Evolutionary conservation across 2,329 filamentous ascomycete species (phyloP), one percentile per base, ranked within the genome.

Genomic region (Aspergillus floridensis): DNA sequence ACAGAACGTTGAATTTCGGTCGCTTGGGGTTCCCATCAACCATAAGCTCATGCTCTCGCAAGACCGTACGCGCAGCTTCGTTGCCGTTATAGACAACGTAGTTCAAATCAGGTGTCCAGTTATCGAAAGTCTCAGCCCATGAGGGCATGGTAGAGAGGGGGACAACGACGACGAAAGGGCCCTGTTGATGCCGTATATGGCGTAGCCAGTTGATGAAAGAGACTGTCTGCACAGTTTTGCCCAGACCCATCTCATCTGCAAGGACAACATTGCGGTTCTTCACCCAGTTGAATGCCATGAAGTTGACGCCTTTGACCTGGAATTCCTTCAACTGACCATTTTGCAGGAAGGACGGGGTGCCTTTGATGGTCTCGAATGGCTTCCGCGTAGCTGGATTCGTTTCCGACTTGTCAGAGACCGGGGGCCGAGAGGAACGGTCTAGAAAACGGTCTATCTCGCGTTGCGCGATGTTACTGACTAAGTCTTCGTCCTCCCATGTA

Each of bases 161-260:
- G 7, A 96, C 95, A n/a, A 98, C 92, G 60, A 98, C 93, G 48
- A 99, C 86, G 71, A 97, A 98, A 0, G 95, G 95, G 0, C 95
- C 95, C 75, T 98, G 91, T 74, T 99, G 95, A 53, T 84, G 84
- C 66, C 93, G 87, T 59, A 92, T 88, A 76, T 98, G 93, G 57
- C 92, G 90, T 61, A 99, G 83, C 93, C 95, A 99, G 73, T 93
- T 97, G 75, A 99, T 89, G 74, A 98, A 98, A 0, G 93, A 88
- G 29, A 99, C 93, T 0, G 93, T 97, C 77, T 99, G 95, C 0
- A 99, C 95, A 0, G 95, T 99, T 79, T 99, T 99, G 29, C 95
- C 95, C 14, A 99, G 83, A 68, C 95, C 95, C 95, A 99, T 99
- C 77, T 99, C 95, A 73, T 99, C 95, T 52, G 95, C 95, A 56